Base-by-base conservation (phyloP, 192 early-diverging fungal species). In the Coemansia sp. region DNA sequence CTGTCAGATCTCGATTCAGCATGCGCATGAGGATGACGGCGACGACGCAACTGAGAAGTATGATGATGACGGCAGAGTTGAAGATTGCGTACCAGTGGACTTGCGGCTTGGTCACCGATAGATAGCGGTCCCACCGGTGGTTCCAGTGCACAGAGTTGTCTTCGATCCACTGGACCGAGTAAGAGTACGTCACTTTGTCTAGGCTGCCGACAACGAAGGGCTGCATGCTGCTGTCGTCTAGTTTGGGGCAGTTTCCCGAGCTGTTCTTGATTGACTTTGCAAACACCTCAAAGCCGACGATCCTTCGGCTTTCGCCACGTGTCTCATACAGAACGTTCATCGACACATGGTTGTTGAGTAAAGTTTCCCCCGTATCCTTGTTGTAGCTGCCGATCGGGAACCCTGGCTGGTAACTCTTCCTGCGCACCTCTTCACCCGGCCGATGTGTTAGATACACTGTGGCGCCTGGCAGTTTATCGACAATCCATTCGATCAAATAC, bases 281-380 rank as follows among this genome's bases (percentile, higher is more conserved):
- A 45, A 83, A 82, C 17, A 88, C 84, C 75, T 91, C 89, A 51
- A 91, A 87, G 37, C 86, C 87, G 27, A 86, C 82, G 27, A 91
- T 83, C n/a, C 70, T 45, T 22, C 70, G 73, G 15, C 73, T 67
- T 8, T 74, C 66, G 9, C 67, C 61, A n/a, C 56, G 57, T 24
- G 51, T 70, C 25, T 81, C 77, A 53, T 86, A 87, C 14, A 86
- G 58, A 17, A 89, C 78, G 15, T 84, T 73, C 52, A 89, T 77
- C 1, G 69, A 62, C 21, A 89, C 79, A 55, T 89, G 87, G 56
- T 87, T 87, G 69, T 89, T 85, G 27, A 91, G 69, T 39, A 81
- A 84, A 17, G 80, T 78, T 25, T 65, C 75, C 3, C 70, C 74
- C 40, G 19, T 56, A 9, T 17, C 45, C 22, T 50, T 50, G 33